Conservation (phyloP, 768 basidiomycete species). For the Hydnomerulius pinastri region DNA sequence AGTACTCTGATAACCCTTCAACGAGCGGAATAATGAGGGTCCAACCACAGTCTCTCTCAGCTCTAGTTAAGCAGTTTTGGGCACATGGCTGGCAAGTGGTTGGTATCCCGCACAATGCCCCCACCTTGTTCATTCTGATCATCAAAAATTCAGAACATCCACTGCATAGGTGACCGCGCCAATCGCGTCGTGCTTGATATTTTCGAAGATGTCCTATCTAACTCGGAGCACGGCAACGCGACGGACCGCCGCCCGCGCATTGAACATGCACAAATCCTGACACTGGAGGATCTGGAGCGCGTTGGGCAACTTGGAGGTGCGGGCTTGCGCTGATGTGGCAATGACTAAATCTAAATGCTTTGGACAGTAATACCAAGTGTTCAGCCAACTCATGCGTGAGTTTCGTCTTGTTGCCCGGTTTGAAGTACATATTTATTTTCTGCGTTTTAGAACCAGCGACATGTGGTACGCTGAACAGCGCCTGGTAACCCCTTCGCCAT, state of each 20-base stretch:
- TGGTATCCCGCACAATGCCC: conserved; percentile 30
- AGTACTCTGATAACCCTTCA: conserved; percentile 76
- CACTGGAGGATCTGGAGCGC: conserved; percentile 64
- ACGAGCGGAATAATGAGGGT: conserved; percentile 70
- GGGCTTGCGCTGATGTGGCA: conserved; percentile 18
- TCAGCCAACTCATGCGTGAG: conserved; percentile 90
- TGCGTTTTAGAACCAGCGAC: conserved; percentile 66
- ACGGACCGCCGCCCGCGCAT: conserved; percentile 70
- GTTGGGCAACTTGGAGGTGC: conserved; percentile 73
- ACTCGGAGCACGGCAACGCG: conserved; percentile 21
- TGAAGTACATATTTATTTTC: background rate
- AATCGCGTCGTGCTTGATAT: conserved; percentile 83
- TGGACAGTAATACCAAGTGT: conserved; percentile 84
- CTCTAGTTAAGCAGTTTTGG: conserved; percentile 64
- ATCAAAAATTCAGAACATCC: conserved; percentile 65
- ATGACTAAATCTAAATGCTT: background rate
- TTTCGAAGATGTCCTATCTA: conserved; percentile 63
- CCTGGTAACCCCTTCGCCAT: conserved; percentile 45
- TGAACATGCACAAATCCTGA: conserved; percentile 93
- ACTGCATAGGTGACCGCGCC: conserved; percentile 87
- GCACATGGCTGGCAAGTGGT: conserved; percentile 85
- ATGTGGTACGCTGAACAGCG: conserved; percentile 92
- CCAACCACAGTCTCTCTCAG: conserved; percentile 51
- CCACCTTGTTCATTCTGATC: background rate
- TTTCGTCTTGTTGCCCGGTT: conserved; percentile 2